Evolutionary conservation across 169 alveolate genomes (phyloP).

Genomic region (Hepatocystis sp.): DNA sequence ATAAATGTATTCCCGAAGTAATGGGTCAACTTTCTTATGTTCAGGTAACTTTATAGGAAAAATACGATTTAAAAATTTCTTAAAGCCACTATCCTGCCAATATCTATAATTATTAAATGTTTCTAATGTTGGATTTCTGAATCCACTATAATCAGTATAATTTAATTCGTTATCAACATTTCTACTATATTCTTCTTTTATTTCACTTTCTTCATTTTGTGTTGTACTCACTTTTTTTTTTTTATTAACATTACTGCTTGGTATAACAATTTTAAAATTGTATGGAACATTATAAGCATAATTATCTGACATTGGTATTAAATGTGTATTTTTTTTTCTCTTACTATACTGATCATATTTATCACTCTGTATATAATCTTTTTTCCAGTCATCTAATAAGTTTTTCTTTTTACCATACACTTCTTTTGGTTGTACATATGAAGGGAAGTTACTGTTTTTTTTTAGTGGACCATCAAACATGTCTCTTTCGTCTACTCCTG

Average conservation of each 20-base stretch:
- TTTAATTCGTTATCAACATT: slow-evolving; percentile 63
- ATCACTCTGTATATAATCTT: not conserved
- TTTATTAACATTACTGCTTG: not conserved
- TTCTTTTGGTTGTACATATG: slow-evolving; percentile 57
- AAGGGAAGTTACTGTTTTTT: slow-evolving; percentile 28
- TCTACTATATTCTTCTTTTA: slow-evolving; percentile 82
- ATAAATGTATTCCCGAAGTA: slow-evolving; percentile 87
- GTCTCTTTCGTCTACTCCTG: not conserved
- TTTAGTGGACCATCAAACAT: slow-evolving; percentile 39
- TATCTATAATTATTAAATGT: slow-evolving; percentile 87
- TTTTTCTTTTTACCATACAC: slow-evolving; percentile 44
- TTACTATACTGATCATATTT: not conserved
- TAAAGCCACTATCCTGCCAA: slow-evolving; percentile 91
- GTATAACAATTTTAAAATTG: slow-evolving; percentile 55
- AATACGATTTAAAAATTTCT: slow-evolving; percentile 85
- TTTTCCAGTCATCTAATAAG: not conserved
- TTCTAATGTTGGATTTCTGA: slow-evolving; percentile 87
- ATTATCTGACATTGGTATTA: slow-evolving; percentile 22
- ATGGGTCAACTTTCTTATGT: slow-evolving; percentile 85
- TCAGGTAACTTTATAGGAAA: slow-evolving; percentile 88
- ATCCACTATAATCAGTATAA: slow-evolving; percentile 83
- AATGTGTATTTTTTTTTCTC: slow-evolving; percentile 1
- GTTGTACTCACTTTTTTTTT: not conserved
- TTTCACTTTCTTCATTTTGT: slow-evolving; percentile 4
- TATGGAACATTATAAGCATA: slow-evolving; percentile 74